phyloP scores from a whole-genome alignment of 2,329 filamentous ascomycete species.

The Talaromyces sp. region DNA sequence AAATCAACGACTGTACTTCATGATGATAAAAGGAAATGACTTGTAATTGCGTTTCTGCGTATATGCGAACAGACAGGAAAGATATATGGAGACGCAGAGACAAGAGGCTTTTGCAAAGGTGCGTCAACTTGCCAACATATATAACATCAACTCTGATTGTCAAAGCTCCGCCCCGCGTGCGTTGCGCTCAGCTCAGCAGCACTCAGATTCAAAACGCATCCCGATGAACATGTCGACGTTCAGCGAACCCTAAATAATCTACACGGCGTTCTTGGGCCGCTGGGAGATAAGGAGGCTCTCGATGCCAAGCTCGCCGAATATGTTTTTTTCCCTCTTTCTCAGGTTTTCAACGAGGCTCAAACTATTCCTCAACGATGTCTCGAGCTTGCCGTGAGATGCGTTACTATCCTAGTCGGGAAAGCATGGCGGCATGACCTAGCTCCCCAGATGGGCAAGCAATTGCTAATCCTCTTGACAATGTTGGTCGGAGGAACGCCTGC shows the following conservation, averaged over 20 bases:
- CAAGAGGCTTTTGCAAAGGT: conserved; percentile 40
- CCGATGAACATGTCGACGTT: conserved; percentile 43
- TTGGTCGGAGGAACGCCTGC: conserved; percentile 69
- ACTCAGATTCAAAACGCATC: conserved; percentile 44
- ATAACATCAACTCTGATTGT: conserved; percentile 16
- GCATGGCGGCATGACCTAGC: conserved; percentile 74
- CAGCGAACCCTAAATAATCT: conserved; percentile 43
- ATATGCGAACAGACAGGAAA: neutral
- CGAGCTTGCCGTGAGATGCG: conserved; percentile 70
- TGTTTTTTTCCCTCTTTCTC: conserved; percentile 85
- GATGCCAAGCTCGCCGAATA: conserved; percentile 88
- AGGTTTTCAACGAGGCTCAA: conserved; percentile 73
- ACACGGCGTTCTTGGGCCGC: conserved; percentile 29
- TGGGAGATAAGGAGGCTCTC: conserved; percentile 44
- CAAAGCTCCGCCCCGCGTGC: conserved; percentile 53
- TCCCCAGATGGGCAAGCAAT: conserved; percentile 67
- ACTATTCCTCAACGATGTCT: conserved; percentile 62
- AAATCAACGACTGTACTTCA: neutral
- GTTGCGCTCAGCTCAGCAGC: conserved; percentile 53
- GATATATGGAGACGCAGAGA: conserved; percentile 30
- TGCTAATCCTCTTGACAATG: conserved; percentile 78
- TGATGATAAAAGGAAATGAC: neutral
- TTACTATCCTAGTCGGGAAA: conserved; percentile 65
- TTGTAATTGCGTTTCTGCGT: neutral
- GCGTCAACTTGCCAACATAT: conserved; percentile 2